Conservation (phyloP, 768 basidiomycete species). For the Lentinula raphanica region DNA sequence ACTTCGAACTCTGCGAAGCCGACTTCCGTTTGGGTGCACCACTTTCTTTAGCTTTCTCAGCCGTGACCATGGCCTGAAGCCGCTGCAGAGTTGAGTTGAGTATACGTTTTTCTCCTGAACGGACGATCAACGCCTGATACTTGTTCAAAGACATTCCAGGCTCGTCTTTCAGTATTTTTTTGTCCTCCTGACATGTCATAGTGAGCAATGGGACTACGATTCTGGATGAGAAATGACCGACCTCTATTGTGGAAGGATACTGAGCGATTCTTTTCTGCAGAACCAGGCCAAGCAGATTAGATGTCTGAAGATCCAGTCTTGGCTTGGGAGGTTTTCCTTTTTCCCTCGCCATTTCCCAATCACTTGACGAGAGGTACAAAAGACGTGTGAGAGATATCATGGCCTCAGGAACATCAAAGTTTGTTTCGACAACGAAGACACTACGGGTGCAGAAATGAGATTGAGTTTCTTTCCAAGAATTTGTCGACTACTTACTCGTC, state of each 20-base stretch:
- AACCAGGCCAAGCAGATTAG: conserved; percentile 44
- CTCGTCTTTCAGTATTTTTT: conserved; percentile 27
- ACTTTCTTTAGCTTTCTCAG: not conserved
- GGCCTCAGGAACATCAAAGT: conserved; percentile 46
- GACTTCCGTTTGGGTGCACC: not conserved
- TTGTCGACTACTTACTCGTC: conserved; percentile 63
- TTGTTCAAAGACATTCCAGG: conserved; percentile 31
- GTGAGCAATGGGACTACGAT: not conserved
- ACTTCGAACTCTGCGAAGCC: not conserved
- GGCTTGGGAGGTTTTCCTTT: conserved; percentile 77
- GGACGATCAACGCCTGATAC: conserved; percentile 62
- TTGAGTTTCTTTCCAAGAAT: not conserved
- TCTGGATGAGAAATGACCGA: conserved; percentile 21
- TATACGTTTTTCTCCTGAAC: conserved; percentile 77
- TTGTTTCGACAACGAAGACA: conserved; percentile 50
- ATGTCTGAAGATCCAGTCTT: conserved; percentile 42
- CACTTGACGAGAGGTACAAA: conserved; percentile 47
- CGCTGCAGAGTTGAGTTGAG: conserved; percentile 21
- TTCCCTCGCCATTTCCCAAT: conserved; percentile 53
- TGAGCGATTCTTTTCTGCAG: conserved; percentile 43
- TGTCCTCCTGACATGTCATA: conserved; percentile 43
- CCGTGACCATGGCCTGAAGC: not conserved
- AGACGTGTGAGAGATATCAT: conserved; percentile 64
- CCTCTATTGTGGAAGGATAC: conserved; percentile 61
- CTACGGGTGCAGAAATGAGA: conserved; percentile 24